Conservation (phyloP, 257 asterid species). For the Verbena officinalis region DNA sequence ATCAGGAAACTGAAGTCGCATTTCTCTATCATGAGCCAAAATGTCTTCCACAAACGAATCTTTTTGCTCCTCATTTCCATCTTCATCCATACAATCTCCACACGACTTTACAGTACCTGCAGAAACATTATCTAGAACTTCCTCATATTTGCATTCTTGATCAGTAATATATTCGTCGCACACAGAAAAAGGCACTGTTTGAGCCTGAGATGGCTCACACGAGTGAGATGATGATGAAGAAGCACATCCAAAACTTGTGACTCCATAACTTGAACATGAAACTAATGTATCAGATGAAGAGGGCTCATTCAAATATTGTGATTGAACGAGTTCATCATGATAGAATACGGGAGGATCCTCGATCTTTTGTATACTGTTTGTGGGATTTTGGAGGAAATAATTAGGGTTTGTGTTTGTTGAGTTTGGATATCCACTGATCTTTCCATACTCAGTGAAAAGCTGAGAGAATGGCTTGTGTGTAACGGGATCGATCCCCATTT, state of each 20-base stretch:
- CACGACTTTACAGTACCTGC: neutral
- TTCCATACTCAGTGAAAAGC: slow-evolving; percentile 70
- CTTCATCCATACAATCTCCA: slow-evolving; percentile 3
- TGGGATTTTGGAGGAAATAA: slow-evolving; percentile 27
- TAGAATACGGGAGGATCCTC: slow-evolving; percentile 21
- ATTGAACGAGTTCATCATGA: slow-evolving; percentile 23
- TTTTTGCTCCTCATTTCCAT: slow-evolving; percentile 21
- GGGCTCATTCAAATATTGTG: slow-evolving; percentile 43
- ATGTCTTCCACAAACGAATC: slow-evolving; percentile 79
- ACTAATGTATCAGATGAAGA: slow-evolving; percentile 43
- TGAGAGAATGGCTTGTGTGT: slow-evolving; percentile 98
- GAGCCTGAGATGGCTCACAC: slow-evolving; percentile 42
- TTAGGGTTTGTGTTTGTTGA: slow-evolving; percentile 39
- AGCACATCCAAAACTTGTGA: slow-evolving; percentile 42
- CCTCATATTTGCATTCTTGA: slow-evolving; percentile 32
- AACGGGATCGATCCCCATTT: slow-evolving; percentile 91
- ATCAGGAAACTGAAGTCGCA: slow-evolving; percentile 66
- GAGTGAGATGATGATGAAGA: slow-evolving; percentile 37
- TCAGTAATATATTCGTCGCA: slow-evolving; percentile 48
- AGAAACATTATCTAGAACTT: neutral
- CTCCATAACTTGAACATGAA: slow-evolving; percentile 35
- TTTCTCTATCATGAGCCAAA: slow-evolving; percentile 73
- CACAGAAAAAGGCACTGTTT: slow-evolving; percentile 35
- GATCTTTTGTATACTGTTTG: slow-evolving; percentile 9
- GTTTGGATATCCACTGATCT: slow-evolving; percentile 57